These are phyloP conservation scores for Microbotryum scabiosae DNA, from an alignment of 1,284 basidiomycete species.

Conservation along the genomic window DNA sequence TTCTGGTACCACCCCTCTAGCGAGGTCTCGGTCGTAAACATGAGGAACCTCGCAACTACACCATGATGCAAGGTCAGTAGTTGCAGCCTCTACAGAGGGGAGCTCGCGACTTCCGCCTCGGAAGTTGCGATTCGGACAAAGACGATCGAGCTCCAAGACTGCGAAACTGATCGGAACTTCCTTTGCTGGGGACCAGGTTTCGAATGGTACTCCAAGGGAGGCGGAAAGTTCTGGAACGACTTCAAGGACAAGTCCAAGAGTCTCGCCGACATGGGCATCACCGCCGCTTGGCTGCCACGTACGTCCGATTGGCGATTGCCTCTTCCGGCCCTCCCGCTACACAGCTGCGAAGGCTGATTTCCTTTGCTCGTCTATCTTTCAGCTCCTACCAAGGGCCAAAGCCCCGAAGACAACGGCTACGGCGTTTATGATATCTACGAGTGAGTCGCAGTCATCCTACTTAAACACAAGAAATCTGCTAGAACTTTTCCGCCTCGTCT, in stretches of 20 bases:
- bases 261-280: constrained; percentile 70
- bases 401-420: constrained; percentile 43
- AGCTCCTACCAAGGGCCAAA: constrained; percentile 43
- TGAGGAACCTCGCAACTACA: constrained; percentile 19
- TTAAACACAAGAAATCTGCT: too few relatives aligned
- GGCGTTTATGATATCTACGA: constrained; percentile 46
- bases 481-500: constrained; percentile 38
- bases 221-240: constrained; percentile 65
- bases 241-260: constrained; percentile 60
- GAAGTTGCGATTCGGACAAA: neutral
- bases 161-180: neutral
- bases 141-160: neutral
- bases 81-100: neutral
- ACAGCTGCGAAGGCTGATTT: neutral
- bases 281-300: constrained; percentile 59
- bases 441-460: neutral
- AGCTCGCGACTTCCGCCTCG: neutral
- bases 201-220: constrained; percentile 44
- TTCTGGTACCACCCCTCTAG: neutral
- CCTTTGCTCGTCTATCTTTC: constrained; percentile 5
- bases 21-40: constrained; percentile 24
- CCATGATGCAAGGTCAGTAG: constrained; percentile 14
- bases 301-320: constrained; percentile 19
- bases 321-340: neutral
- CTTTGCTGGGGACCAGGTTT: constrained; percentile 7